phyloP scores from a whole-genome alignment of 2,329 filamentous ascomycete species.

The Diaporthe australafricana region DNA sequence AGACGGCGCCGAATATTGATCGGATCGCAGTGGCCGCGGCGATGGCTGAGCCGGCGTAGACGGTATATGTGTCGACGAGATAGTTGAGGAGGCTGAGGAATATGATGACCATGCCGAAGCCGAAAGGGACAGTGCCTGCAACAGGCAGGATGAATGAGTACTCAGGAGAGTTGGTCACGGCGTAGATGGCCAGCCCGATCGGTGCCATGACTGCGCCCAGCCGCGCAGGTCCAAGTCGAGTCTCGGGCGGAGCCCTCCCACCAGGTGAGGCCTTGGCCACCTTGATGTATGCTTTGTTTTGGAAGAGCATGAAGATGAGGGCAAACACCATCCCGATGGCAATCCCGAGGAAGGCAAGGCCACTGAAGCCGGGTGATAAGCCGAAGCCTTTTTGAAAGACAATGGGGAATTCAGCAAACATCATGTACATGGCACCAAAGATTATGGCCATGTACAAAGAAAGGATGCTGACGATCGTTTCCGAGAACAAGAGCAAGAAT shows the following conservation, averaged over 20 bases:
- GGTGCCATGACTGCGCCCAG: constrained; percentile 61
- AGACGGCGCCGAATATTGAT: constrained; percentile 77
- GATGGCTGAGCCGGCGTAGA: constrained; percentile 81
- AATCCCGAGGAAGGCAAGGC: constrained; percentile 73
- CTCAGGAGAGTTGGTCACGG: constrained; percentile 35
- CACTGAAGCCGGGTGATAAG: constrained; percentile 67
- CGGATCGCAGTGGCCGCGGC: constrained; percentile 79
- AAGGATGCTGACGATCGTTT: constrained; percentile 74
- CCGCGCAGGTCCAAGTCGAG: constrained; percentile 69
- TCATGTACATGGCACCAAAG: constrained; percentile 65
- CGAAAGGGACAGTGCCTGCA: constrained; percentile 52
- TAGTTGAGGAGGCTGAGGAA: constrained; percentile 75
- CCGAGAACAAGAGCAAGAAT: constrained; percentile 72
- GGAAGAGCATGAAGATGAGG: constrained; percentile 61
- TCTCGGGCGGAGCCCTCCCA: constrained; percentile 67
- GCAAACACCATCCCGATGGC: constrained; percentile 72
- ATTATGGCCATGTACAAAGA: constrained; percentile 73
- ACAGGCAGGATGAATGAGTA: constrained; percentile 50
- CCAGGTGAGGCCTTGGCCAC: constrained; percentile 11
- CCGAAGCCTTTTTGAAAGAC: constrained; percentile 70
- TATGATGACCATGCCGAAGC: constrained; percentile 65
- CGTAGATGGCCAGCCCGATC: constrained; percentile 25
- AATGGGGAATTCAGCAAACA: constrained; percentile 67
- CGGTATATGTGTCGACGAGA: constrained; percentile 76
- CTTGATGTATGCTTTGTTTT: constrained; percentile 65